Conservation (phyloP, 345 rosid genomes). For the Geranium rotundifolium region DNA sequence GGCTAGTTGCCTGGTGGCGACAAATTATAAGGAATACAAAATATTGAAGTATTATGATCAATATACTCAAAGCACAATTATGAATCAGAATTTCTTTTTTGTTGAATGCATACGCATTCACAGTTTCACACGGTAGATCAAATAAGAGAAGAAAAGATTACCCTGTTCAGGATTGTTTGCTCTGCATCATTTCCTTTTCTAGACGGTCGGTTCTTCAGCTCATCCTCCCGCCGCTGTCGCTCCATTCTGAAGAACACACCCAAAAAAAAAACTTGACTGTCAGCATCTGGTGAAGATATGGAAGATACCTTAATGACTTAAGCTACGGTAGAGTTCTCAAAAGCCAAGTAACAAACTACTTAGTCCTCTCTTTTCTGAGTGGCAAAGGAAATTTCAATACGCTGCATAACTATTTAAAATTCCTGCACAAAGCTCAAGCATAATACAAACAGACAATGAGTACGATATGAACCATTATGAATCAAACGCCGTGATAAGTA, state of each 20-base stretch:
- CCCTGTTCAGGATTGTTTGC: constrained; percentile 71
- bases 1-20: constrained; percentile 71
- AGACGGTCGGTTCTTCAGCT: constrained; percentile 67
- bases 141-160: constrained; percentile 13
- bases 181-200: constrained; percentile 76
- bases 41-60: neutral
- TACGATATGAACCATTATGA: neutral
- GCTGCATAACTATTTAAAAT: neutral
- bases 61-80: constrained; percentile 1
- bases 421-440: neutral
- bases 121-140: neutral
- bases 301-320: neutral
- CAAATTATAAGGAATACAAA: constrained; percentile 1
- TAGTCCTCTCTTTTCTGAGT: neutral
- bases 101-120: neutral
- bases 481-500: constrained; percentile 7
- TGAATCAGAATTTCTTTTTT: neutral
- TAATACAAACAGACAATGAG: neutral
- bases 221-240: constrained; percentile 94
- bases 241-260: constrained; percentile 52
- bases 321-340: neutral
- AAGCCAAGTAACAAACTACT: neutral
- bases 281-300: neutral
- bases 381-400: neutral
- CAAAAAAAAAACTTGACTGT: neutral